Percentiles rank a stretch among this genome's conserved stretches.
These are phyloP conservation scores for Fomitopsis schrenkii DNA, from an alignment of 1,284 basidiomycete species.

Conservation along the genomic window DNA sequence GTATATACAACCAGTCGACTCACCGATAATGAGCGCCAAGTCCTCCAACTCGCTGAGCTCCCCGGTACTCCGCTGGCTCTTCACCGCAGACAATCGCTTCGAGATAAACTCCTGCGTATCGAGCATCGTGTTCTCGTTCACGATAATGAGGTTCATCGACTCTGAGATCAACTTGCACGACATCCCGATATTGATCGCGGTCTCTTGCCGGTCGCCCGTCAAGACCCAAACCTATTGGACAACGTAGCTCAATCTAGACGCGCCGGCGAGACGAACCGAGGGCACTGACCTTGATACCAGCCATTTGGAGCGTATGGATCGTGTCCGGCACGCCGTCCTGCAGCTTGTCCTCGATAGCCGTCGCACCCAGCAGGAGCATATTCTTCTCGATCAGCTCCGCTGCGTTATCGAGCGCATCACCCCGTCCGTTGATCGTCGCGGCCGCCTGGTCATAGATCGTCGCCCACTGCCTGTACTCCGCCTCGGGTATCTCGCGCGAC, in stretches of 20 bases:
- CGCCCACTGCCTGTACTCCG: conserved; percentile 90
- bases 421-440: conserved; percentile 87
- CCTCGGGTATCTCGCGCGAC: conserved; percentile 85
- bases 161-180: conserved; percentile 96
- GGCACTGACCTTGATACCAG: conserved; percentile 83
- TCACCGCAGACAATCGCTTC: conserved; percentile 88
- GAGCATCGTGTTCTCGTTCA: conserved; percentile 86
- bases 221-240: conserved; percentile 86
- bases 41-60: conserved; percentile 75
- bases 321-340: conserved; percentile 99
- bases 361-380: conserved; percentile 89
- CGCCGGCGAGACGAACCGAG: background rate
- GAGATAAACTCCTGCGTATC: conserved; percentile 86
- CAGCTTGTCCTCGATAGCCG: conserved; percentile 97
- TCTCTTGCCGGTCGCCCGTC: conserved; percentile 98
- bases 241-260: background rate
- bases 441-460: conserved; percentile 89
- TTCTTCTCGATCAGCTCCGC: conserved; percentile 97
- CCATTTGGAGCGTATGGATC: conserved; percentile 96
- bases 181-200: conserved; percentile 98
- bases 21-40: conserved; percentile 92
- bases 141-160: conserved; percentile 95
- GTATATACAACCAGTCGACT: conserved; percentile 13
- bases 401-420: conserved; percentile 91
- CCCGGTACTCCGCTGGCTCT: conserved; percentile 86